Evolutionary conservation across 2,329 filamentous ascomycete genomes (phyloP).

Genomic region (Cryphonectria nitschkei): DNA sequence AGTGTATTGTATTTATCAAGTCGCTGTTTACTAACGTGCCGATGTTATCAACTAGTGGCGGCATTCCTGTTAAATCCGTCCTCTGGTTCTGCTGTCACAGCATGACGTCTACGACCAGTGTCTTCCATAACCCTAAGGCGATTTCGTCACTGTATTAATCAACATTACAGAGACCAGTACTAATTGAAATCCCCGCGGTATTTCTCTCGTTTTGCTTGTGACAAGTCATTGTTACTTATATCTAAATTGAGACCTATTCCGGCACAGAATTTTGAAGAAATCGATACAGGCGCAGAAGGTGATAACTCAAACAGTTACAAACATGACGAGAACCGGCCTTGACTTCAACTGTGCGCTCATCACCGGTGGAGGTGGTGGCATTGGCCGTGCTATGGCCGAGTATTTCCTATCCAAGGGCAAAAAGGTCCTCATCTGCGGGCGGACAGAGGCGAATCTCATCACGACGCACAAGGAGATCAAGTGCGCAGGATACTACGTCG

Average conservation of each 20-base stretch:
- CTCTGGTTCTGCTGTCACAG: neutral
- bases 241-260: neutral
- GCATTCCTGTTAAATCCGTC: too few relatives aligned
- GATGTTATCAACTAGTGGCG: too few relatives aligned
- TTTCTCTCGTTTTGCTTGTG: too few relatives aligned
- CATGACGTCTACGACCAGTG: neutral
- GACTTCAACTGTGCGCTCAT: constrained; percentile 50
- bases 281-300: neutral
- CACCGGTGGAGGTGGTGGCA: constrained; percentile 56
- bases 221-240: too few relatives aligned
- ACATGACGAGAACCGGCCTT: constrained; percentile 34
- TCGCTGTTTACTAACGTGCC: too few relatives aligned
- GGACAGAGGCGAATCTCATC: constrained; percentile 58
- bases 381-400: constrained; percentile 52
- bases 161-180: too few relatives aligned
- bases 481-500: constrained; percentile 53
- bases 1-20: too few relatives aligned
- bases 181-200: neutral
- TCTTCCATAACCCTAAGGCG: neutral
- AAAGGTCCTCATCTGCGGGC: constrained; percentile 56
- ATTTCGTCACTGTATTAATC: neutral
- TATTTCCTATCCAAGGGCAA: constrained; percentile 51
- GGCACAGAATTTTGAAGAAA: neutral
- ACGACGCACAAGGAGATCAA: constrained; percentile 47
- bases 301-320: neutral